A percentile compares a stretch with the other conserved stretches of the same genome.
phyloP scores from a whole-genome alignment of 495 filamentous ascomycete species.

The Hypoxylon cercidicola region DNA sequence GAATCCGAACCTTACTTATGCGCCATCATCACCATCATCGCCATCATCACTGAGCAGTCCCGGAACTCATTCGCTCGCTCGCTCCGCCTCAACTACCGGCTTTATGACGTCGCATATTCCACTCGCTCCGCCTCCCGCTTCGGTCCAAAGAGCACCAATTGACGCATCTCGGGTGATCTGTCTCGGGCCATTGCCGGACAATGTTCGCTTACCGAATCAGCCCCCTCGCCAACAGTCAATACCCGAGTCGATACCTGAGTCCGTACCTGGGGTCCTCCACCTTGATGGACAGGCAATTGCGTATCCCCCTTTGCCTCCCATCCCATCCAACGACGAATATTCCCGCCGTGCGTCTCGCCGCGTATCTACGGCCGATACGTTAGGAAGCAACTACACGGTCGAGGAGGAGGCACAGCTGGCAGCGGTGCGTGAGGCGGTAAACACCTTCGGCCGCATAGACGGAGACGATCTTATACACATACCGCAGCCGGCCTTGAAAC shows the following conservation, averaged over 20 bases:
- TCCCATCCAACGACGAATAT: conserved; percentile 23
- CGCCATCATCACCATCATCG: conserved; percentile 51
- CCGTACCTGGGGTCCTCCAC: conserved; percentile 51
- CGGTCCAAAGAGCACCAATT: conserved; percentile 59
- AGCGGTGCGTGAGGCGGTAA: conserved; percentile 35
- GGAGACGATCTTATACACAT: conserved; percentile 61
- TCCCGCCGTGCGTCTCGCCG: conserved; percentile 29
- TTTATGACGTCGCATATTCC: conserved; percentile 46
- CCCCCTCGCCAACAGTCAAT: conserved; percentile 11
- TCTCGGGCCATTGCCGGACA: conserved; percentile 60
- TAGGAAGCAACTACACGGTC: conserved; percentile 63
- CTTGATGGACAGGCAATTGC: conserved; percentile 43
- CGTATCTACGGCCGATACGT: conserved; percentile 53
- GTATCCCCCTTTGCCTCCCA: conserved; percentile 34
- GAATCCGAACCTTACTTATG: conserved; percentile 45
- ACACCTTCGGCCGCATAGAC: conserved; percentile 37
- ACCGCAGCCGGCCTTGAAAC: conserved; percentile 60
- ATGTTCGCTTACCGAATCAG: conserved; percentile 56
- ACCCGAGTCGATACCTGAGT: too few species aligned
- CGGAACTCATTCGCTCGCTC: conserved; percentile 47
- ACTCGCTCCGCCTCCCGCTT: conserved; percentile 45
- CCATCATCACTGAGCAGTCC: conserved; percentile 46
- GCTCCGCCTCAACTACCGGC: conserved; percentile 46
- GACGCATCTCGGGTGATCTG: conserved; percentile 62
- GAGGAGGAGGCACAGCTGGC: conserved; percentile 58